Evolutionary conservation across 2,329 filamentous ascomycete genomes (phyloP), one percentile per base, ranked within the genome.

Genomic region (Aureobasidium sp.): DNA sequence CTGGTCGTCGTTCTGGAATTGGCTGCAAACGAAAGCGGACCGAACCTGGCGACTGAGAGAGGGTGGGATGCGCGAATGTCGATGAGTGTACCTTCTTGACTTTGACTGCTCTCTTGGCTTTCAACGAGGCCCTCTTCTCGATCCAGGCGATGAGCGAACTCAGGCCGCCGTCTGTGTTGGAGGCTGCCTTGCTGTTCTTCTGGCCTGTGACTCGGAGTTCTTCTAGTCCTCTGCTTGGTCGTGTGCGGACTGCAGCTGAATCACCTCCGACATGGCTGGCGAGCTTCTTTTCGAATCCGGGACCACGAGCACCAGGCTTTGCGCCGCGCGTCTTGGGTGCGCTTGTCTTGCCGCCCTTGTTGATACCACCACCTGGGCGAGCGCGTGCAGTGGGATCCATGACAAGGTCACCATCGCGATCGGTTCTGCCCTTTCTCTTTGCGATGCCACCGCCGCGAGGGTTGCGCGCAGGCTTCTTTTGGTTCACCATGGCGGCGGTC

Each of bases 331-430:
- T 62, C 66, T 66, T 67, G 24, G 45, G 11, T 12, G 33, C 17
- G 35, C 44, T 24, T 1, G 44, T 8, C 29, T 60, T 60, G 45
- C 65, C 59, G 54, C 62, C 62, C 62, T 67, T 64, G 33, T 62
- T 62, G 61, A 72, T 71, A 57, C 68, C 66, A 57, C 71, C 67
- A 37, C 68, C 66, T 49, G 66, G 67, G 56, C 70, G 67, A 22
- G 67, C 69, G 59, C 69, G 71, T 35, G 75, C 69, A 39, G 74
- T 70, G 56, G 72, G 72, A 68, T 80, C 82, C 84, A 86, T 87
- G 48, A 79, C 75, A 63, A 86, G 70, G 70, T 87, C 84, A 37
- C 84, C 84, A 76, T 87, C 84, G 68, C 78, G 79, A 69, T 86
- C 84, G 59, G 80, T 65, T 53, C 62, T 60, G 22, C 33, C 60